phyloP scores from a whole-genome alignment of 176 grass and related monocot species.

The Cocos nucifera region DNA sequence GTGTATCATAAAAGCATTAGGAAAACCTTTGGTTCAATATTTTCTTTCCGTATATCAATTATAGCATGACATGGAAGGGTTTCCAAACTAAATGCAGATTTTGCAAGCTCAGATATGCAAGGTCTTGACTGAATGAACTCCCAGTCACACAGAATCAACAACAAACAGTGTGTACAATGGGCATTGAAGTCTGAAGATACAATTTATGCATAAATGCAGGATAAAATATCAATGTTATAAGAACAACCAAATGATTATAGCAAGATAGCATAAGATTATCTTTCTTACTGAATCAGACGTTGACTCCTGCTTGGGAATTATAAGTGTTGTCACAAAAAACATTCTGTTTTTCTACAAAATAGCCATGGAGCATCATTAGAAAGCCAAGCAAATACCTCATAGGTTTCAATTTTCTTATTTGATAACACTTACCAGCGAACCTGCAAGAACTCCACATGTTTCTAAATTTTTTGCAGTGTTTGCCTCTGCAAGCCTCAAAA shows the following conservation, averaged over 20 bases:
- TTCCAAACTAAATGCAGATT: no score
- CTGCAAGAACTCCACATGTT: slow-evolving; percentile 98
- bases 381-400: slow-evolving; percentile 12
- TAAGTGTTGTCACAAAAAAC: slow-evolving; percentile 82
- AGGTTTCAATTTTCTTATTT: slow-evolving; percentile 6
- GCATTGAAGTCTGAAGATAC: no score
- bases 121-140: no score
- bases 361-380: slow-evolving; percentile 26
- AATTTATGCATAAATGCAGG: no score
- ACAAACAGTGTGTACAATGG: no score
- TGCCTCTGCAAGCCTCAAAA: slow-evolving; percentile 85
- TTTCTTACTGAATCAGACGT: slow-evolving; percentile 81
- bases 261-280: slow-evolving; percentile 18
- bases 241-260: neutral
- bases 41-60: no score
- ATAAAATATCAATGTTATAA: neutral
- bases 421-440: slow-evolving; percentile 64
- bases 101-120: no score
- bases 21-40: no score
- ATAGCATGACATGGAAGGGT: no score
- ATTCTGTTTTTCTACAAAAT: slow-evolving; percentile 90
- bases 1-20: no score
- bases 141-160: no score
- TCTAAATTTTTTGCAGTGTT: slow-evolving; percentile 93
- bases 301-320: slow-evolving; percentile 98